A percentile compares a stretch with the other conserved stretches of the same genome.
Evolutionary conservation across 2,329 filamentous ascomycete species (phyloP).

Genomic region (Penicillium aurantiogriseum): DNA sequence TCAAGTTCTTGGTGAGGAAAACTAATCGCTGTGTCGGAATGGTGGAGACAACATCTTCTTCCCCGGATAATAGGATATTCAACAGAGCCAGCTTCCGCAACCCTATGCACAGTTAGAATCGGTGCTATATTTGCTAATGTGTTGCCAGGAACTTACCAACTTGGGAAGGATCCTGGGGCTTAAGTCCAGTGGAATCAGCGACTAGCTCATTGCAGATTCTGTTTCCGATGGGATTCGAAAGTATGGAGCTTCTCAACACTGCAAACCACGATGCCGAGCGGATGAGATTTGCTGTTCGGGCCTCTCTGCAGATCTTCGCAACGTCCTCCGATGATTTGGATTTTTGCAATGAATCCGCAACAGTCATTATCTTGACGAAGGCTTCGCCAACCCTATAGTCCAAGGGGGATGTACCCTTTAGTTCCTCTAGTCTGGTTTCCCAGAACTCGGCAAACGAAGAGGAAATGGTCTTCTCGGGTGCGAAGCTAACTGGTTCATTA

Average conservation of each 20-base stretch:
- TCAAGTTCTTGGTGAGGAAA: slow-evolving; percentile 77
- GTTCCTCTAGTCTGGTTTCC: slow-evolving; percentile 34
- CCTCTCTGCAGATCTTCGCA: slow-evolving; percentile 36
- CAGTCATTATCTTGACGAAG: slow-evolving; percentile 42
- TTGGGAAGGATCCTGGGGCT: slow-evolving; percentile 43
- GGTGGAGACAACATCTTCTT: slow-evolving; percentile 48
- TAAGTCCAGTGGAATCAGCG: slow-evolving; percentile 57
- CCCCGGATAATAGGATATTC: slow-evolving; percentile 53
- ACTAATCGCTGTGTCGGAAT: slow-evolving; percentile 66
- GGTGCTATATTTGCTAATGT: background rate
- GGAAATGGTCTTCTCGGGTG: slow-evolving; percentile 21
- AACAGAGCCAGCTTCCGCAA: slow-evolving; percentile 53
- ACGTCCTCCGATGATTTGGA: slow-evolving; percentile 33
- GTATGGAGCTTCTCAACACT: slow-evolving; percentile 50
- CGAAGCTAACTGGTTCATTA: slow-evolving; percentile 17
- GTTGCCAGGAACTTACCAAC: slow-evolving; percentile 37
- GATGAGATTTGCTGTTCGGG: slow-evolving; percentile 45
- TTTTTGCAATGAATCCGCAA: slow-evolving; percentile 25
- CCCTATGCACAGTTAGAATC: slow-evolving; percentile 31
- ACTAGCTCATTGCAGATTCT: slow-evolving; percentile 61
- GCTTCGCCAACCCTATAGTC: slow-evolving; percentile 43
- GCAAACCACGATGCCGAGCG: slow-evolving; percentile 49
- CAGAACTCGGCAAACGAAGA: slow-evolving; percentile 32
- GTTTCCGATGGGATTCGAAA: slow-evolving; percentile 48
- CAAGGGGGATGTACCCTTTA: slow-evolving; percentile 32